phyloP scores from a whole-genome alignment of 768 basidiomycete genomes.

The Astraeus odoratus region DNA sequence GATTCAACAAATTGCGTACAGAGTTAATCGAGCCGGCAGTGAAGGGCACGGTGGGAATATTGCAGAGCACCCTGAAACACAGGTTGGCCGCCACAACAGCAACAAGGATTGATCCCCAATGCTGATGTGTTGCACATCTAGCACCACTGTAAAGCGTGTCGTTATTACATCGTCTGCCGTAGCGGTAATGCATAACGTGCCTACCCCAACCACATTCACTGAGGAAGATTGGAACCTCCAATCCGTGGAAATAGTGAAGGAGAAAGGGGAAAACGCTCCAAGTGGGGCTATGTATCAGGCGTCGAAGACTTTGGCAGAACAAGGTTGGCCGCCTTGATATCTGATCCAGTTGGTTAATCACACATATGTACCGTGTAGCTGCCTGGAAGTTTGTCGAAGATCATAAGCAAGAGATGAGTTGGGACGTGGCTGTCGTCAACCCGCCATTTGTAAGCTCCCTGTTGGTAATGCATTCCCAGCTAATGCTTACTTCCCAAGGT shows the following conservation, averaged over 20 bases:
- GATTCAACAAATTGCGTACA: conserved; percentile 15
- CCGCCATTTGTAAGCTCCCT: conserved; percentile 31
- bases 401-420: conserved; percentile 27
- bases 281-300: conserved; percentile 42
- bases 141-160: conserved; percentile 53
- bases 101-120: too few species aligned
- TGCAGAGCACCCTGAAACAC: conserved; percentile 51
- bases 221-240: conserved; percentile 60
- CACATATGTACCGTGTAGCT: conserved; percentile 17
- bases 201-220: conserved; percentile 27
- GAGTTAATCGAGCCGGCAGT: conserved; percentile 69
- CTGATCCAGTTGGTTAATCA: background rate
- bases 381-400: conserved; percentile 43
- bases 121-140: background rate
- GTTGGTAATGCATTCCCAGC: background rate
- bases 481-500: conserved; percentile 11
- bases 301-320: conserved; percentile 62
- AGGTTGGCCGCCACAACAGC: conserved; percentile 33
- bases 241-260: conserved; percentile 30
- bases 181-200: conserved; percentile 30
- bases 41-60: conserved; percentile 56
- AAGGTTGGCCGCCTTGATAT: conserved; percentile 26
- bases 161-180: conserved; percentile 63
- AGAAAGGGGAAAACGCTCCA: conserved; percentile 39
- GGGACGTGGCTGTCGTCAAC: conserved; percentile 34